A percentile compares a stretch with the other conserved stretches of the same genome.
Evolutionary conservation across 352 stramenopile species (phyloP).

Genomic region (Pythium rhizo-oryzae): DNA sequence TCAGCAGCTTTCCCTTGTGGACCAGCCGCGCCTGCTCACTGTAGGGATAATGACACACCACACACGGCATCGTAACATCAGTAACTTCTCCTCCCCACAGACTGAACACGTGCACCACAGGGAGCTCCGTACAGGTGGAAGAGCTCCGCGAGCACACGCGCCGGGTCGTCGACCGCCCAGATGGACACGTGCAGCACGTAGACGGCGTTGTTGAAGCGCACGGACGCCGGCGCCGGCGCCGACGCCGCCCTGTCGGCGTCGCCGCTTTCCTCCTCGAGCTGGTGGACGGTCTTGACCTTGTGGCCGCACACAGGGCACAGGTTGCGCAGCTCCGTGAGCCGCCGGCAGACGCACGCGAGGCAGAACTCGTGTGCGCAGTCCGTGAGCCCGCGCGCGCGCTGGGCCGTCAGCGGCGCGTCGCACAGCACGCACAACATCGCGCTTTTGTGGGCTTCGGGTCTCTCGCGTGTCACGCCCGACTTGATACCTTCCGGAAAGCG

Average conservation of each 20-base stretch:
- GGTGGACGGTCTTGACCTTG: conserved; percentile 60
- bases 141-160: conserved; percentile 56
- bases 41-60: not conserved
- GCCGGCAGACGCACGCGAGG: conserved; percentile 61
- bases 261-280: conserved; percentile 34
- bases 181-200: conserved; percentile 83
- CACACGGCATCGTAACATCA: not conserved
- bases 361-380: conserved; percentile 87
- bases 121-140: conserved; percentile 67
- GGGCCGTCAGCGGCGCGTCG: conserved; percentile 38
- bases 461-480: conserved; percentile 5
- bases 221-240: conserved; percentile 45
- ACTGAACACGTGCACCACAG: not conserved
- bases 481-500: not conserved
- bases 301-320: conserved; percentile 63
- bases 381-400: conserved; percentile 57
- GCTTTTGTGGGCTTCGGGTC: too few relatives aligned
- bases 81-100: too few relatives aligned
- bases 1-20: conserved; percentile 78
- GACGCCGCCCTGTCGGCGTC: not conserved
- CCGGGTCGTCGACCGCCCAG: conserved; percentile 74
- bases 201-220: conserved; percentile 83
- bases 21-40: conserved; percentile 79
- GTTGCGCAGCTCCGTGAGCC: conserved; percentile 62
- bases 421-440: conserved; percentile 62